These are phyloP conservation scores for Exophiala viscosa DNA, from an alignment of 2,329 filamentous ascomycete species.

Conservation along the genomic window DNA sequence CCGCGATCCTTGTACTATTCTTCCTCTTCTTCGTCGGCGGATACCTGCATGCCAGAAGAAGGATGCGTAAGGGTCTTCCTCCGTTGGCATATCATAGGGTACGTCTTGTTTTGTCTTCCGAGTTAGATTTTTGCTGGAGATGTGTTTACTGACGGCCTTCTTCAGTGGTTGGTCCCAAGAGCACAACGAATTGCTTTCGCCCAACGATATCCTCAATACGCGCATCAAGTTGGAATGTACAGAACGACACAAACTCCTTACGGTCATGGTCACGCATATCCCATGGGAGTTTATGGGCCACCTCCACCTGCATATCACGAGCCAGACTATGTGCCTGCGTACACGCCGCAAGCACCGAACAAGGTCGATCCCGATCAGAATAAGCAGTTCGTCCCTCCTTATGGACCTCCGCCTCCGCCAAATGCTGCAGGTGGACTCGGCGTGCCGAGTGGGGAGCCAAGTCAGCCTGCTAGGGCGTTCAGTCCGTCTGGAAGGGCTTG, in stretches of 20 bases:
- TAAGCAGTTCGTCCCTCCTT: constrained; percentile 14
- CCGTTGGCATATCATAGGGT: constrained; percentile 69
- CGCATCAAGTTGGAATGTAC: constrained; percentile 37
- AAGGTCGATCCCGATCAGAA: constrained; percentile 31
- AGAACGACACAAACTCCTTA: constrained; percentile 20
- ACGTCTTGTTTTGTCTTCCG: constrained; percentile 29
- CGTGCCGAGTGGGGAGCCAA: constrained; percentile 11
- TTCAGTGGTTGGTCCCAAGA: constrained; percentile 43
- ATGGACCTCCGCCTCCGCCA: constrained; percentile 10
- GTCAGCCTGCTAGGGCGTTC: constrained; percentile 2
- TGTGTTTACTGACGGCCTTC: not conserved
- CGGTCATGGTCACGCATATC: constrained; percentile 21
- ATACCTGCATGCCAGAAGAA: constrained; percentile 65
- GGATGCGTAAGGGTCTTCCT: constrained; percentile 62
- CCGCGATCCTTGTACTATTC: constrained; percentile 57
- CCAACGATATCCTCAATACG: constrained; percentile 27
- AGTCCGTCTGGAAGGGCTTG: not conserved
- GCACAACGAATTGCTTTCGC: constrained; percentile 31
- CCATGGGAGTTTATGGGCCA: constrained; percentile 28
- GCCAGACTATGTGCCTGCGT: constrained; percentile 27
- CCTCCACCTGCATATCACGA: constrained; percentile 28
- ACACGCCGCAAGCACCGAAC: constrained; percentile 28
- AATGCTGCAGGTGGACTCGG: constrained; percentile 1
- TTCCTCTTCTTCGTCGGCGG: constrained; percentile 63
- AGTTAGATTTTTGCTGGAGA: too few species aligned